These are phyloP conservation scores for Rhipidocladum racemiflorum DNA, from an alignment of 176 grass and related monocot species.

Conservation along the genomic window DNA sequence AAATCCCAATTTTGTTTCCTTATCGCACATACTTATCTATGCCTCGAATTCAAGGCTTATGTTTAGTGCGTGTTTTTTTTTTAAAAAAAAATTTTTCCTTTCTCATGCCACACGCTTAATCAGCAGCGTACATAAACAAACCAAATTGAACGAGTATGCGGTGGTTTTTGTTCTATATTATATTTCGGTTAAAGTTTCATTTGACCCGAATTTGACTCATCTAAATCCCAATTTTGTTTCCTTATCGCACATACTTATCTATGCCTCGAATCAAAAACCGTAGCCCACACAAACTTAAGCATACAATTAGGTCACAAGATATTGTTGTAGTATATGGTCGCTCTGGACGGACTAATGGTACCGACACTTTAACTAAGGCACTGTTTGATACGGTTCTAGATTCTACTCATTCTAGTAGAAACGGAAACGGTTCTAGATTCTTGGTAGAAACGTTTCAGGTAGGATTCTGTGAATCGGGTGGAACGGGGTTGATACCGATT, in stretches of 20 bases:
- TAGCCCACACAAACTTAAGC: too few species aligned
- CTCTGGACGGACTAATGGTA: too few species aligned
- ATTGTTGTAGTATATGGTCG: neutral
- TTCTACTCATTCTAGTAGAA: too few species aligned
- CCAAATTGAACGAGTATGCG: neutral
- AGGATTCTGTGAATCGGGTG: too few species aligned
- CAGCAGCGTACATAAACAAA: neutral
- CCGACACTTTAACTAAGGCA: too few species aligned
- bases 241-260: neutral
- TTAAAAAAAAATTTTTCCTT: neutral
- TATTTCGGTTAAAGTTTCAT: neutral
- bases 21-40: too few species aligned
- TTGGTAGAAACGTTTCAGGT: too few species aligned
- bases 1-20: neutral
- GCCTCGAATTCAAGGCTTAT: too few species aligned
- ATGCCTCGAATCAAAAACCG: neutral
- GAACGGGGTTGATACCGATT: too few species aligned
- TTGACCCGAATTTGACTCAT: neutral
- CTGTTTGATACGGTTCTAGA: too few species aligned
- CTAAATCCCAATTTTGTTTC: neutral
- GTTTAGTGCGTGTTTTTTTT: neutral
- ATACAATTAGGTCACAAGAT: neutral
- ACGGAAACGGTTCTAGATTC: too few species aligned
- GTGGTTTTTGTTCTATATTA: neutral
- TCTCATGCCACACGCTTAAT: neutral